These are phyloP conservation scores for Exobasidium cylindrosporum DNA, from an alignment of 1,284 basidiomycete species.

Conservation along the genomic window DNA sequence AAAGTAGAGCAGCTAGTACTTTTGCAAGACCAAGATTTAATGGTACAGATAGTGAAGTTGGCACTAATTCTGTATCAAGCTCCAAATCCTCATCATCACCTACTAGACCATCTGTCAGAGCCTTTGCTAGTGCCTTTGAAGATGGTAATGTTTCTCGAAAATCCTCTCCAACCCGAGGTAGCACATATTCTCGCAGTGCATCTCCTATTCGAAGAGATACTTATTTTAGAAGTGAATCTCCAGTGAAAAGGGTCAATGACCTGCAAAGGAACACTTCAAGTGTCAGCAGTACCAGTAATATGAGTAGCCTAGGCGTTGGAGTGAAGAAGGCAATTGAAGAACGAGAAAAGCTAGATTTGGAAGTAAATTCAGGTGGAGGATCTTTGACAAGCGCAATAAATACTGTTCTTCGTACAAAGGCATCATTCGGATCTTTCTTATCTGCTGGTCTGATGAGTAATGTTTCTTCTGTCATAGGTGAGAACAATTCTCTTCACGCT, in stretches of 20 bases:
- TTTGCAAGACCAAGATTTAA: not conserved
- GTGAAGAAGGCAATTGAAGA: constrained; percentile 28
- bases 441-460: too few species aligned
- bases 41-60: not conserved
- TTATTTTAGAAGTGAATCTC: not conserved
- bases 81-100: not conserved
- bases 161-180: not conserved
- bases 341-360: constrained; percentile 26
- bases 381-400: not conserved
- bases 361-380: constrained; percentile 1
- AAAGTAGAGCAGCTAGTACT: not conserved
- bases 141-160: not conserved
- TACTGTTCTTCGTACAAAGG: not conserved
- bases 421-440: too few species aligned
- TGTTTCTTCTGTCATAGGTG: too few species aligned
- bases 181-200: not conserved
- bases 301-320: not conserved
- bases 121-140: constrained; percentile 3
- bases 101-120: constrained; percentile 4
- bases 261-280: not conserved
- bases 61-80: too few species aligned
- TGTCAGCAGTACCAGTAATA: not conserved
- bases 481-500: too few species aligned
- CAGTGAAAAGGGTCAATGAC: too few species aligned
- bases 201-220: not conserved